Base-by-base conservation (phyloP, 768 basidiomycete species). In the Collybia sp. region DNA sequence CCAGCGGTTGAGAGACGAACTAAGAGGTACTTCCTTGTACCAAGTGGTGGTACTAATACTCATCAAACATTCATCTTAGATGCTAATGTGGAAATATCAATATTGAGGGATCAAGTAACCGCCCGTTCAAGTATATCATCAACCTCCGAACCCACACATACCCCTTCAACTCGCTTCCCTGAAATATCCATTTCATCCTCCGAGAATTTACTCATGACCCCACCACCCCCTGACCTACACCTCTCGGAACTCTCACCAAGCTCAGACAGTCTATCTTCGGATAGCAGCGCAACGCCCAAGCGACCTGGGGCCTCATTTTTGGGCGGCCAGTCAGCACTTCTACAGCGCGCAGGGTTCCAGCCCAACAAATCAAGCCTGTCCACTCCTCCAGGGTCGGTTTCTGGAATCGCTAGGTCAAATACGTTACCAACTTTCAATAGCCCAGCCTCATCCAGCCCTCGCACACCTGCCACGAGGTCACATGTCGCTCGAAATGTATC, bases 1-100 rank as follows among this genome's bases (percentile, higher is more conserved):
- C 40, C 96, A 98, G 64, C 79, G 96, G 38, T 62, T 95, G 48
- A 92, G 83, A 62, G 96, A 98, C 58, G 94, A 98, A 59, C 68
- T 97, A 35, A 73, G 93, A 81, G 95, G 95, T 90, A 53, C 49
- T 72, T 42, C 30, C 39, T 19, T n/a, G 41, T 17, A 47, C 30
- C 30, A 40, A 25, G 46, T 34, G 45, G 42, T 35, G 31, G 12
- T 25, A 32, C 30, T 3, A 19, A 17, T 11, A 25, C 32, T 34
- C 37, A 36, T 47, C 43, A 65, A 49, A 59, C 40, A 46, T 39
- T 40, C 30, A 20, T 48, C 32, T 38, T 39, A 95, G 93, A 95
- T 69, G 81, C 89, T 44, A 87, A 82, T 50, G 84, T 83, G 42
- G 93, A 96, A 64, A 77, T 92, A 19, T 77, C 82, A 15, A 88